Base-by-base conservation (phyloP, 164 flowering plant genomes). In the Hamamelis virginiana region DNA sequence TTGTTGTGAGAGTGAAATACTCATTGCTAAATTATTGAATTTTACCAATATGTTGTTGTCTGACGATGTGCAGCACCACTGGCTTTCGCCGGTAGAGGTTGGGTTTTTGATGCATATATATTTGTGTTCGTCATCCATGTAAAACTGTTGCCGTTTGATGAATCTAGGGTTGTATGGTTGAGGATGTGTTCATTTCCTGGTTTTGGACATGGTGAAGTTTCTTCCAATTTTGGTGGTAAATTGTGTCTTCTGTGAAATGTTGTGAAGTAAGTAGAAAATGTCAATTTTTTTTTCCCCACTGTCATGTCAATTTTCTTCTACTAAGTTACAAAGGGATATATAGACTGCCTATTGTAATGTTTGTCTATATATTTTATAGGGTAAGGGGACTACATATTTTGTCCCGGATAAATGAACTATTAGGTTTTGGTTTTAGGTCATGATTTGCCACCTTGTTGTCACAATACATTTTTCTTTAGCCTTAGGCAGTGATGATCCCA, bases 1-100 rank as follows among this genome's bases (percentile, higher is more conserved):
- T 93, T 62, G 83, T 82, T 46, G 64, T 93, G 81, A 76, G 92
- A 66, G 84, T 91, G 53, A 93, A 91, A 66, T 90, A 91, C 77
- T 91, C 97, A 1, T 75, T 93, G 75, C 80, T 93, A 28, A 93
- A 89, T 63, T 91, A 86, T 69, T 89, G 79, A 83, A 50, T 70
- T n/a, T 12, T 56, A 5, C 3, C 9, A 43, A 25, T 59, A 43
- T 23, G 23, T 21, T 55, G 59, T 3, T 33, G 11, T 11, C 41
- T 56, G 23, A 48, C 38, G 44, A 51, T 66, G 69, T 64, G 50
- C 70, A 53, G 55, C 38, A 23, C 61, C 38, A 23, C 61, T 46
- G 47, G 56, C 26, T 5, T 51, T 66, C 51, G 13, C 16, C 12
- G 69, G n/a, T 66, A 46, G 68, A 55, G 13, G 61, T n/a, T 10